Evolutionary conservation across 108 stramenopile genomes (phyloP).

Genomic region (Cylindrotheca fusiformis): DNA sequence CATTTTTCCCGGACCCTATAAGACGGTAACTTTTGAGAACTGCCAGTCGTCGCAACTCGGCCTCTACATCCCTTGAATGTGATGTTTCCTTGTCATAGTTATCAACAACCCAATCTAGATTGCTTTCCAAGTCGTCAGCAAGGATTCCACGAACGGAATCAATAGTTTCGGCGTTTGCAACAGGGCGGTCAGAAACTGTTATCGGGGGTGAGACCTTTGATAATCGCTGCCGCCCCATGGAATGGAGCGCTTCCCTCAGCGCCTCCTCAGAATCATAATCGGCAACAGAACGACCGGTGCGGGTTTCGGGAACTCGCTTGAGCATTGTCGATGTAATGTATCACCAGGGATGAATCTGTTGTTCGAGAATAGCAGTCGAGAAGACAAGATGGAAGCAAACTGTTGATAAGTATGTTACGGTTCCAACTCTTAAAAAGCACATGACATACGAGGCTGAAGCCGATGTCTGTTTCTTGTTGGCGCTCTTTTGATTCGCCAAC

Average conservation of each 20-base stretch:
- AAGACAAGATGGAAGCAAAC: too few relatives aligned
- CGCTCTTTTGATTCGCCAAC: too few relatives aligned
- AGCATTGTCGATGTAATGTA: too few relatives aligned
- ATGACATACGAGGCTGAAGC: too few relatives aligned
- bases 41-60: conserved; percentile 43
- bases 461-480: too few relatives aligned
- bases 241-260: conserved; percentile 18
- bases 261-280: conserved; percentile 18
- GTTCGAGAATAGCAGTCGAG: too few relatives aligned
- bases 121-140: not conserved
- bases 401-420: too few relatives aligned
- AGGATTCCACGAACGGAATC: conserved; percentile 8
- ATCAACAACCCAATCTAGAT: conserved; percentile 39
- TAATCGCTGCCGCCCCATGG: conserved; percentile 5
- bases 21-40: conserved; percentile 53
- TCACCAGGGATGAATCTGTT: too few relatives aligned
- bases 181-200: not conserved
- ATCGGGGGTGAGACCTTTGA: not conserved
- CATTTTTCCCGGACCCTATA: conserved; percentile 40
- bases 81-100: conserved; percentile 16
- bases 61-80: conserved; percentile 29
- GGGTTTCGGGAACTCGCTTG: not conserved
- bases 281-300: conserved; percentile 13
- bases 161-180: conserved; percentile 3
- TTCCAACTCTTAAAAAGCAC: too few relatives aligned